Conservation (phyloP, 495 filamentous ascomycete genomes). For the Cenococcum geophilum region DNA sequence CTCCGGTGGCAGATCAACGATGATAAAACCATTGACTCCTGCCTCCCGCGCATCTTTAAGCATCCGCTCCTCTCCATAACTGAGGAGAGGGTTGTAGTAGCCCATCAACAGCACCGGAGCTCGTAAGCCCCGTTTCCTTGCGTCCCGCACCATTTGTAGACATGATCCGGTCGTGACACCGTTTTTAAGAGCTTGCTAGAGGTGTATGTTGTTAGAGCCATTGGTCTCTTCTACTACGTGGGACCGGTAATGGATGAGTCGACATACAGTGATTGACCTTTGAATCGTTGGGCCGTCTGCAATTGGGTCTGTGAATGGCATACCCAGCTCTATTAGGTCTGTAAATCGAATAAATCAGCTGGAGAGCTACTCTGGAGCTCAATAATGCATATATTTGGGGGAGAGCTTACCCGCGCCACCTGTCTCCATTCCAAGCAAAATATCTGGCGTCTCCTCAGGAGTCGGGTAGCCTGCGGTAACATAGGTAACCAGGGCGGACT, state of each 20-base stretch:
- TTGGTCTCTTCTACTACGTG: slow-evolving; percentile 3
- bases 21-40: slow-evolving; percentile 93
- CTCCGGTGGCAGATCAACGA: slow-evolving; percentile 94
- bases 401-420: slow-evolving; percentile 73
- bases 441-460: slow-evolving; percentile 70
- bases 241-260: slow-evolving; percentile 29
- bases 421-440: slow-evolving; percentile 82
- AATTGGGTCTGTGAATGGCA: slow-evolving; percentile 97
- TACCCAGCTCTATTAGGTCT: slow-evolving; percentile 79
- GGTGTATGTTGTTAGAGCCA: slow-evolving; percentile 4
- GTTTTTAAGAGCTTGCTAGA: slow-evolving; percentile 66
- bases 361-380: not conserved
- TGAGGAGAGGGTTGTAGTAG: slow-evolving; percentile 94
- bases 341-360: slow-evolving; percentile 22
- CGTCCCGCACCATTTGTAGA: slow-evolving; percentile 71
- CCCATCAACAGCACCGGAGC: slow-evolving; percentile 92
- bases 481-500: slow-evolving; percentile 86
- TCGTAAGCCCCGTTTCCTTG: slow-evolving; percentile 66
- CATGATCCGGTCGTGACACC: slow-evolving; percentile 74
- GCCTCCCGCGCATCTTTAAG: slow-evolving; percentile 77
- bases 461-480: slow-evolving; percentile 91
- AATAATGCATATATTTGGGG: not conserved
- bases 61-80: slow-evolving; percentile 86
- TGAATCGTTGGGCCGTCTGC: slow-evolving; percentile 94
- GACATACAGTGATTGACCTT: slow-evolving; percentile 43